Percentiles rank a stretch among this genome's conserved stretches.
phyloP scores from a whole-genome alignment of 73 alveolate genomes.

The Paramecium biaurelia region DNA sequence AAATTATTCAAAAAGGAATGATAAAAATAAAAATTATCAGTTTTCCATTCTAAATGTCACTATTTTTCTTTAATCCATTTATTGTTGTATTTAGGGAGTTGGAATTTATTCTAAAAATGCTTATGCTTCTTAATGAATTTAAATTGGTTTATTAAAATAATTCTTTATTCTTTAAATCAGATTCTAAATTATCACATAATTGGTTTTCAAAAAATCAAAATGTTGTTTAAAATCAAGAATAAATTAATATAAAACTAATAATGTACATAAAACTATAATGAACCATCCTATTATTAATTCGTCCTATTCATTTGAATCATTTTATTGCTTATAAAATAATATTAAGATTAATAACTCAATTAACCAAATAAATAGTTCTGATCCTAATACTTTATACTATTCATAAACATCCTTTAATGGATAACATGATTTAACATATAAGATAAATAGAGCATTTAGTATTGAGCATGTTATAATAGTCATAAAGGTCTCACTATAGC shows the following conservation, averaged over 20 bases:
- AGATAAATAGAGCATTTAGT: not conserved
- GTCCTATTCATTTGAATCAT: not conserved
- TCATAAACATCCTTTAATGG: not conserved
- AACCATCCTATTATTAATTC: not conserved
- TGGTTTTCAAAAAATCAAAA: not conserved
- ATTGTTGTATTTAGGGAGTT: not conserved
- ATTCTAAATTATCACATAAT: not conserved
- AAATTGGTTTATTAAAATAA: not conserved
- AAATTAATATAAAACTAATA: not conserved
- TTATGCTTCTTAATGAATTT: not conserved
- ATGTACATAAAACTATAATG: not conserved
- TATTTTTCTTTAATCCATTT: not conserved
- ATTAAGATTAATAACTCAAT: not conserved
- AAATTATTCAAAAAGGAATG: no score
- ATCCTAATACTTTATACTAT: not conserved
- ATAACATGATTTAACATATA: not conserved
- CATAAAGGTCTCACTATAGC: not conserved
- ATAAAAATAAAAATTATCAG: not conserved
- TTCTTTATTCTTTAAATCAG: not conserved
- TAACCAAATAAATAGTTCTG: not conserved
- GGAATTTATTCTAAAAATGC: not conserved
- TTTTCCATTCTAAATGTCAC: not conserved
- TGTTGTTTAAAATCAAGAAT: not conserved
- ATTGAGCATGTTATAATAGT: not conserved
- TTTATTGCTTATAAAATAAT: not conserved